A percentile compares a stretch with the other conserved stretches of the same genome.
phyloP scores from a whole-genome alignment of 139 green algal species.

The Micromonas pusilla region DNA sequence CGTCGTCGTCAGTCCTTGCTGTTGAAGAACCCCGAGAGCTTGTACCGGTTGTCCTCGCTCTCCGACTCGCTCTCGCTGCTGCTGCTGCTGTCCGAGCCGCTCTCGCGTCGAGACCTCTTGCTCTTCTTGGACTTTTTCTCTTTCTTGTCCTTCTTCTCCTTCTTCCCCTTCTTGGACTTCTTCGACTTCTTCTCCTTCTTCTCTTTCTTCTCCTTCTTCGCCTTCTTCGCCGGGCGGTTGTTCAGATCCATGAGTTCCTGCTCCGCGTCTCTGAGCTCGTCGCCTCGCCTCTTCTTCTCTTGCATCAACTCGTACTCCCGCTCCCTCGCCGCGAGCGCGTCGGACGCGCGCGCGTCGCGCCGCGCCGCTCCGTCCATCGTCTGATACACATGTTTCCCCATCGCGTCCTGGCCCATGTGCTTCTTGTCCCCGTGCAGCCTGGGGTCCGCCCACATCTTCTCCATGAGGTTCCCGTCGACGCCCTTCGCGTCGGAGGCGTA shows the following conservation, averaged over 20 bases:
- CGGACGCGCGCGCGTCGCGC: not conserved
- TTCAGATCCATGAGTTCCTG: not conserved
- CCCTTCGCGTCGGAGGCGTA: not conserved
- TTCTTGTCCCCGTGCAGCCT: not conserved
- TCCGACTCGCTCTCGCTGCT: not conserved
- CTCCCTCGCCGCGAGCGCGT: conserved; percentile 1
- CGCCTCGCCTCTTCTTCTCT: not conserved
- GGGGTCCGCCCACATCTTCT: conserved; percentile 6
- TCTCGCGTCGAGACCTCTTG: too few species aligned
- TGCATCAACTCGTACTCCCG: not conserved
- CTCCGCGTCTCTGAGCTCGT: not conserved
- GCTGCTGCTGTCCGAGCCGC: not conserved
- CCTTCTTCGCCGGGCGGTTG: not conserved
- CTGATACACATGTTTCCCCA: not conserved
- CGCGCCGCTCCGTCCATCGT: not conserved
- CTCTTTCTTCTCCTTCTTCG: conserved; percentile 7
- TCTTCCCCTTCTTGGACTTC: not conserved
- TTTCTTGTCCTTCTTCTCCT: conserved; percentile 10
- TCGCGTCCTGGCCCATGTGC: not conserved
- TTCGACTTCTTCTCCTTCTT: conserved; percentile 5
- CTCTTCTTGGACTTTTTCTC: conserved; percentile 5
- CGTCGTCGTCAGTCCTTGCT: not conserved
- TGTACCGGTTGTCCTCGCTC: not conserved
- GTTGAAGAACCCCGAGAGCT: not conserved
- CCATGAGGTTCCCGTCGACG: conserved; percentile 2